These are phyloP conservation scores for Ceratocystis destructans DNA, from an alignment of 2,329 filamentous ascomycete species.

Conservation along the genomic window DNA sequence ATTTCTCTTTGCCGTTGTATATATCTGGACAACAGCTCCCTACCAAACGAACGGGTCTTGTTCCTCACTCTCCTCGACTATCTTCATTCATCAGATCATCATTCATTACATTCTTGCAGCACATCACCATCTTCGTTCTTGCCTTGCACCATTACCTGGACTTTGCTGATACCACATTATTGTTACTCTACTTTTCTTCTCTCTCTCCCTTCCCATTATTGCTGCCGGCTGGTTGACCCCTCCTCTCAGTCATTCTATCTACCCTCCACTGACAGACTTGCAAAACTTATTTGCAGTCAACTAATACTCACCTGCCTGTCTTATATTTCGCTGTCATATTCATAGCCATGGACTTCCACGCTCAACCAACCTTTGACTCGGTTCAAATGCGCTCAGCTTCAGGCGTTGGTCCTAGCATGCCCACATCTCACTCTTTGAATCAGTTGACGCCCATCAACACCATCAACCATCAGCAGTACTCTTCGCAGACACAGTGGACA, in stretches of 20 bases:
- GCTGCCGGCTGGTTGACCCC: not conserved
- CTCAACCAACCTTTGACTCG: conserved; percentile 7
- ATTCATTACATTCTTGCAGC: not conserved
- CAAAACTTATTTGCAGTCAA: not conserved
- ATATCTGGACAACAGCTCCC: conserved; percentile 2
- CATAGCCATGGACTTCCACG: conserved; percentile 10
- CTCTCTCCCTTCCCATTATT: not conserved
- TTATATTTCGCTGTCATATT: not conserved
- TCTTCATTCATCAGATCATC: not conserved
- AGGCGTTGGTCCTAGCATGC: not conserved
- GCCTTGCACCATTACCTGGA: not conserved
- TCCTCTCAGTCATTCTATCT: not conserved
- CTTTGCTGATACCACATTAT: not conserved
- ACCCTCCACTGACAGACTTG: not conserved
- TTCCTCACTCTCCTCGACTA: not conserved
- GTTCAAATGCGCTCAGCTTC: conserved; percentile 14
- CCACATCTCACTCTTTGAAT: not conserved
- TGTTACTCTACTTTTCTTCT: not conserved
- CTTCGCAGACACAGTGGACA: conserved; percentile 7
- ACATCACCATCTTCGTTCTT: not conserved
- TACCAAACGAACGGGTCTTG: not conserved
- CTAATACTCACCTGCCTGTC: not conserved
- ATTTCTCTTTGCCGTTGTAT: not conserved
- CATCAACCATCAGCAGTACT: conserved; percentile 5
- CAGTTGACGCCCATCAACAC: conserved; percentile 7